A percentile compares a stretch with the other conserved stretches of the same genome.
Conservation (phyloP, 495 filamentous ascomycete species). For the Bacidia rubella region DNA sequence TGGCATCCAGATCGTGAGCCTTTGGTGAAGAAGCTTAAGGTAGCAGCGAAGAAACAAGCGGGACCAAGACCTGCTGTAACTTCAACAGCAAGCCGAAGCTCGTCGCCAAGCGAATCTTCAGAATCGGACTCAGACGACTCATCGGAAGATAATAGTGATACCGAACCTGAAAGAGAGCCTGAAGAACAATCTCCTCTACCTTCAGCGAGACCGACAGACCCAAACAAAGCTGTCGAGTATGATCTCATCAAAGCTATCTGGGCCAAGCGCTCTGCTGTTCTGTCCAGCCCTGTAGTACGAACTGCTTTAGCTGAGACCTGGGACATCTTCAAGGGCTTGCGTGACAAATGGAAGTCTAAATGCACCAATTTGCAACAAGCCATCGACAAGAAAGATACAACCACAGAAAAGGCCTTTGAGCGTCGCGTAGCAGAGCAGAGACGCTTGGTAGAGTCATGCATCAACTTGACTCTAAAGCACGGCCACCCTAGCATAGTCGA, state of each 20-base stretch:
- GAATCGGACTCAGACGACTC: slow-evolving; percentile 36
- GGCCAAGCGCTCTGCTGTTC: slow-evolving; percentile 36
- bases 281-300: slow-evolving; percentile 17
- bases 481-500: slow-evolving; percentile 54
- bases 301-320: slow-evolving; percentile 42
- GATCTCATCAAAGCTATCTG: slow-evolving; percentile 54
- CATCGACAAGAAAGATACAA: slow-evolving; percentile 34
- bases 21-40: slow-evolving; percentile 19
- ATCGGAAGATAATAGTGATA: slow-evolving; percentile 34
- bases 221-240: slow-evolving; percentile 42
- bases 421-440: slow-evolving; percentile 41
- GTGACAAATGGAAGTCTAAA: slow-evolving; percentile 49
- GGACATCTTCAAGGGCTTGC: slow-evolving; percentile 47
- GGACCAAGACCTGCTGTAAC: slow-evolving; percentile 9
- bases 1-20: slow-evolving; percentile 16
- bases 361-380: slow-evolving; percentile 43
- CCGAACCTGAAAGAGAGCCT: slow-evolving; percentile 30
- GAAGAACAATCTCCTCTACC: slow-evolving; percentile 43
- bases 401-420: slow-evolving; percentile 30
- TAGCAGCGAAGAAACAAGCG: slow-evolving; percentile 7
- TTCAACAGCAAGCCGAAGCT: slow-evolving; percentile 8
- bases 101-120: slow-evolving; percentile 15
- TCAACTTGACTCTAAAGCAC: slow-evolving; percentile 42
- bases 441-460: slow-evolving; percentile 44
- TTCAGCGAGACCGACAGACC: slow-evolving; percentile 33